Percentiles rank a stretch among this genome's conserved stretches.
These are phyloP conservation scores for Amaranthus tricolor DNA, from an alignment of 179 eudicot genomes.

Conservation along the genomic window DNA sequence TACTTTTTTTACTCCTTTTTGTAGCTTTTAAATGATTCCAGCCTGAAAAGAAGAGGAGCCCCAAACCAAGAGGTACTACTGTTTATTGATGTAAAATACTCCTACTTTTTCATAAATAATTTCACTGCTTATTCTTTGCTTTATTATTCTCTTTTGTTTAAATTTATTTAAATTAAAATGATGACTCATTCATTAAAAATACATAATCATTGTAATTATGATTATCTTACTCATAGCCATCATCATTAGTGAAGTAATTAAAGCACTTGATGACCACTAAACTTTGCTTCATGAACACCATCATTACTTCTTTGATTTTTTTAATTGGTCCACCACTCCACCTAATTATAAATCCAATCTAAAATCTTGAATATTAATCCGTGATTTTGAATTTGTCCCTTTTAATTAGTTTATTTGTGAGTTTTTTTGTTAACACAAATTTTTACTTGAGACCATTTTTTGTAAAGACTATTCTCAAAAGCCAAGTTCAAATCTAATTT, in stretches of 20 bases:
- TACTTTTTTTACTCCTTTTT: conserved; percentile 22
- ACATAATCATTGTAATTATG: conserved; percentile 26
- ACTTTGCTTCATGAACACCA: conserved; percentile 27
- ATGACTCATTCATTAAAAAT: conserved; percentile 11
- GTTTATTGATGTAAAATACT: neutral
- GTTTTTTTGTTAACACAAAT: no score
- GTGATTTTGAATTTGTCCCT: no score
- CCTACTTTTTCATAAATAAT: neutral
- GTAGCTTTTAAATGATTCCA: conserved; percentile 52
- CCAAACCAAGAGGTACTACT: conserved; percentile 33
- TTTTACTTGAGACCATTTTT: no score
- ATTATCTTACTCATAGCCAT: conserved; percentile 7
- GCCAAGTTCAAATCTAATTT: no score
- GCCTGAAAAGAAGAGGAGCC: conserved; percentile 54
- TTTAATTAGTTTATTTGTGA: no score
- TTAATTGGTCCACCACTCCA: no score
- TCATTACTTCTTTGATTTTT: conserved; percentile 23
- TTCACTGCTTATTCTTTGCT: neutral
- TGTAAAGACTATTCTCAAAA: no score
- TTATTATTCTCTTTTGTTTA: neutral
- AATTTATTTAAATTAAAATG: neutral
- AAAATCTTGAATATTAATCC: no score
- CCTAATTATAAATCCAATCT: no score
- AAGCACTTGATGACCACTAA: conserved; percentile 15
- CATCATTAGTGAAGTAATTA: conserved; percentile 25